A percentile compares a stretch with the other conserved stretches of the same genome.
Conservation (phyloP, 139 green algal species). For the Raphidocelis subcapitata region DNA sequence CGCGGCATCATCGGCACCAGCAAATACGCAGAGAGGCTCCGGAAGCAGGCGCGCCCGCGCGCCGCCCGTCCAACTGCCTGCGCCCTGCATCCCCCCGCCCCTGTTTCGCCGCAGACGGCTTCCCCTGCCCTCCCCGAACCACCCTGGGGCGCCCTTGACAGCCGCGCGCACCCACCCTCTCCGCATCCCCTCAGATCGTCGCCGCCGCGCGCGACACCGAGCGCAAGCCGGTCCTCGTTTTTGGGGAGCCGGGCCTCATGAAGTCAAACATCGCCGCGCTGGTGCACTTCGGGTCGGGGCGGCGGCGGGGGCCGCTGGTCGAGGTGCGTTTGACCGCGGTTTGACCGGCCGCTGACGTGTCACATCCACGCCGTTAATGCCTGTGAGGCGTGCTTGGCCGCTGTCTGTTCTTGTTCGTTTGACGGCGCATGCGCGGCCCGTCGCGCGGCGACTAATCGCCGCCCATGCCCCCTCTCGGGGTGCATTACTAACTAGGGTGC, state of each 20-base stretch:
- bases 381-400: too few relatives aligned
- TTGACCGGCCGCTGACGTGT: slow-evolving; percentile 13
- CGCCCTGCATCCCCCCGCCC: too few relatives aligned
- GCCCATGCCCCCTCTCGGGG: too few relatives aligned
- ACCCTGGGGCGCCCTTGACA: too few relatives aligned
- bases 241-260: slow-evolving; percentile 70
- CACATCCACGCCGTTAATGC: too few relatives aligned
- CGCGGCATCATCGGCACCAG: slow-evolving; percentile 61
- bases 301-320: slow-evolving; percentile 39
- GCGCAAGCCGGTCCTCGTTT: slow-evolving; percentile 50
- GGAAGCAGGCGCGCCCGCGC: slow-evolving; percentile 30
- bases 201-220: slow-evolving; percentile 12
- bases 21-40: slow-evolving; percentile 56
- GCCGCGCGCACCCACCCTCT: too few relatives aligned
- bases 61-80: background rate
- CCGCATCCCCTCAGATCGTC: slow-evolving; percentile 3
- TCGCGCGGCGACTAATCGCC: too few relatives aligned
- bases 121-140: too few relatives aligned
- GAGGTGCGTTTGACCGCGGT: slow-evolving; percentile 19
- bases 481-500: too few relatives aligned
- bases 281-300: slow-evolving; percentile 61
- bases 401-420: too few relatives aligned
- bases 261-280: slow-evolving; percentile 67
- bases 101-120: too few relatives aligned
- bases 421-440: too few relatives aligned